Conservation (phyloP, 192 early-diverging fungal genomes). For the Coemansia sp. region DNA sequence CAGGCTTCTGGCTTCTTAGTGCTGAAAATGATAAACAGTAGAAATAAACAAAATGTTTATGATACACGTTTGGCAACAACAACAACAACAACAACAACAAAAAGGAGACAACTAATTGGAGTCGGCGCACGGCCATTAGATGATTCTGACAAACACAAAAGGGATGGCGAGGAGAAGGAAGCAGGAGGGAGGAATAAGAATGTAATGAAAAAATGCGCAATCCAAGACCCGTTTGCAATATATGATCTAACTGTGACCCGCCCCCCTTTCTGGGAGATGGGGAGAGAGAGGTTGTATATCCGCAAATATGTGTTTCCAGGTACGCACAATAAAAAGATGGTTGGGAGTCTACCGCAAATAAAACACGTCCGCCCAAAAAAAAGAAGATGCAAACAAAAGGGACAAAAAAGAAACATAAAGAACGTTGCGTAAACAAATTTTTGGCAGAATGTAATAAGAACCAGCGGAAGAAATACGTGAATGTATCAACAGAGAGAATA, state of each 20-base stretch:
- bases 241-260: not conserved
- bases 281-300: not conserved
- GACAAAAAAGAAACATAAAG: not conserved
- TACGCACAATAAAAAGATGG: conserved; percentile 1
- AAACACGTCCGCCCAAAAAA: not conserved
- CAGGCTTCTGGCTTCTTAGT: not conserved
- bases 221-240: not conserved
- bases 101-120: not conserved
- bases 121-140: not conserved
- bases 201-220: not conserved
- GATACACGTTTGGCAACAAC: not conserved
- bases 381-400: not conserved
- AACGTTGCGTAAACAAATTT: not conserved
- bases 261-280: too few relatives aligned
- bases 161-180: not conserved
- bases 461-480: not conserved
- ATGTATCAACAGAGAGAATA: not conserved
- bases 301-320: conserved; percentile 1
- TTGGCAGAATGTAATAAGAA: not conserved
- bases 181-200: not conserved
- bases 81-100: not conserved
- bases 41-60: not conserved
- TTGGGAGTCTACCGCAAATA: not conserved
- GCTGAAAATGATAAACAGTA: not conserved
- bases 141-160: not conserved